Conservation (phyloP, 2,329 filamentous ascomycete genomes). For the Colletotrichum gloeosporioides region DNA sequence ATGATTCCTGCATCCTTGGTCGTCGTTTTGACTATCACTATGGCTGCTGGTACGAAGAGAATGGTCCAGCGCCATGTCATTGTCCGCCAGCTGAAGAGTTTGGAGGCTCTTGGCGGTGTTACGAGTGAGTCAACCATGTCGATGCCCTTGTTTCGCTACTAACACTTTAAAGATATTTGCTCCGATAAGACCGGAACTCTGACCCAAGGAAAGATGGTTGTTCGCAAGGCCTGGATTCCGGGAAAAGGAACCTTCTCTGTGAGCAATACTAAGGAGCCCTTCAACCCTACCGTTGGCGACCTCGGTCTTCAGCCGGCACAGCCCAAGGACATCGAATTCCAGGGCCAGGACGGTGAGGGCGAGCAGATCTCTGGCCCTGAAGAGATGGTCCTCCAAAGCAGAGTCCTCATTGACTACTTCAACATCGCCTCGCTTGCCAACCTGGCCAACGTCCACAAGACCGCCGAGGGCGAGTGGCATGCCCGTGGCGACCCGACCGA, state of each 20-base stretch:
- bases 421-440: constrained; percentile 71
- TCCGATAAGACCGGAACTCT: constrained; percentile 64
- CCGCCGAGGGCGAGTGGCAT: constrained; percentile 60
- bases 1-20: constrained; percentile 58
- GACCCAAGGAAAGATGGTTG: constrained; percentile 59
- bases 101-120: constrained; percentile 60
- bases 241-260: constrained; percentile 52
- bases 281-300: constrained; percentile 60
- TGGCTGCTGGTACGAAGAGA: constrained; percentile 59
- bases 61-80: constrained; percentile 60
- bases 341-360: constrained; percentile 29
- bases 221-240: constrained; percentile 57
- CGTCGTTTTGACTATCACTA: constrained; percentile 64
- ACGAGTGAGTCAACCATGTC: constrained; percentile 30
- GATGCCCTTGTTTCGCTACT: background rate
- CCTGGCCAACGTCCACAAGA: constrained; percentile 65
- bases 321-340: constrained; percentile 39
- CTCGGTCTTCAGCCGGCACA: constrained; percentile 43
- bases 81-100: constrained; percentile 54
- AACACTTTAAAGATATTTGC: constrained; percentile 48
- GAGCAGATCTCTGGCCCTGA: constrained; percentile 26
- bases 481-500: constrained; percentile 73
- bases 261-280: constrained; percentile 55
- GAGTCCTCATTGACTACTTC: constrained; percentile 57
- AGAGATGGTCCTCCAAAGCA: constrained; percentile 41